A percentile compares a stretch with the other conserved stretches of the same genome.
These are phyloP conservation scores for Leishmania major DNA, from an alignment of 208 protist genomes.

Conservation along the genomic window DNA sequence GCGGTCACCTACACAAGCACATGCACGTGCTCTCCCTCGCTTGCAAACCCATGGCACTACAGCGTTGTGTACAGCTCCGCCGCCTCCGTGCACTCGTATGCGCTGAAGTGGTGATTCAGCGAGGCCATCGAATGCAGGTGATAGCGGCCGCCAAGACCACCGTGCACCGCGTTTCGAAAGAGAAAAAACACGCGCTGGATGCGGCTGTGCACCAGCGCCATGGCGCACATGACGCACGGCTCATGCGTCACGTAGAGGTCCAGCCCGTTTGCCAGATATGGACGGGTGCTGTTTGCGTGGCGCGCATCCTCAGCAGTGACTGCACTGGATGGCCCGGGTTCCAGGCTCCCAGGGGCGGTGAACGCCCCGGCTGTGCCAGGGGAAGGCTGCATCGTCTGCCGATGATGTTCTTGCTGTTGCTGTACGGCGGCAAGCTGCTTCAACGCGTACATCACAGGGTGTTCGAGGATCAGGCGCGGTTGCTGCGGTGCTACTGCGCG, in stretches of 20 bases:
- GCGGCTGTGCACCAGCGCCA: constrained; percentile 94
- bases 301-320: not conserved
- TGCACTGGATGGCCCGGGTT: not conserved
- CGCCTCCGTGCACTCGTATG: constrained; percentile 51
- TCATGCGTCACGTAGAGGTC: constrained; percentile 91
- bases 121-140: constrained; percentile 73
- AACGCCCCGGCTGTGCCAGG: not conserved
- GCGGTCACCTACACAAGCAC: not conserved
- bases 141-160: constrained; percentile 69
- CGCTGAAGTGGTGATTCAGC: constrained; percentile 89
- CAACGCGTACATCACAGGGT: constrained; percentile 77
- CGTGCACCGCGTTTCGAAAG: constrained; percentile 64
- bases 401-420: not conserved
- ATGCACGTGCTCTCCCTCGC: not conserved
- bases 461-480: constrained; percentile 51
- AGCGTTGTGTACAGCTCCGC: constrained; percentile 25
- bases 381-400: not conserved
- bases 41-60: not conserved
- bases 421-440: constrained; percentile 56
- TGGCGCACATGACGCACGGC: constrained; percentile 94
- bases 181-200: constrained; percentile 84
- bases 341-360: not conserved
- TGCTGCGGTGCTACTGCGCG: not conserved
- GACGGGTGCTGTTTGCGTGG: constrained; percentile 9
- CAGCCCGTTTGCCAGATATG: constrained; percentile 89